Evolutionary conservation across 108 stramenopile species (phyloP).

Genomic region (Skeletonema grethae): DNA sequence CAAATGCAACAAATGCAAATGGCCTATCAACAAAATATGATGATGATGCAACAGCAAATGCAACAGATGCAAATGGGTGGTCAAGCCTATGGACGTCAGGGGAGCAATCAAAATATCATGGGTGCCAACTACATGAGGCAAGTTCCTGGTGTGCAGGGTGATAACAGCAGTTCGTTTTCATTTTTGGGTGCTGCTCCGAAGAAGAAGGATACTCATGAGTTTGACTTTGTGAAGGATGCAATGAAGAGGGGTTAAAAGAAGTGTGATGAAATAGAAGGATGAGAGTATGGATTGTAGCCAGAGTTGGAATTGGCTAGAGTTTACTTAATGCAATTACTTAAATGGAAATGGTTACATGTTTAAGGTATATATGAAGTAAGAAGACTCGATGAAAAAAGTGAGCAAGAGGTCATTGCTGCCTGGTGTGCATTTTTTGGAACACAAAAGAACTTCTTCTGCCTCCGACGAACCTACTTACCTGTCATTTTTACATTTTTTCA

Average conservation of each 20-base stretch:
- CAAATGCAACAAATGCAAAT: slow-evolving; percentile 79
- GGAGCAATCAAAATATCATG: slow-evolving; percentile 33
- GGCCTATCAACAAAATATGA: slow-evolving; percentile 81
- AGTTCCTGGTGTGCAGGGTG: slow-evolving; percentile 51
- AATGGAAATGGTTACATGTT: not conserved
- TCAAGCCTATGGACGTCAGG: slow-evolving; percentile 34
- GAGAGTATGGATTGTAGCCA: not conserved
- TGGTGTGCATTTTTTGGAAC: too few species aligned
- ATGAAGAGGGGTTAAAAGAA: slow-evolving; percentile 69
- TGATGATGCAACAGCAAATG: slow-evolving; percentile 78
- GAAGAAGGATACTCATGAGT: slow-evolving; percentile 68
- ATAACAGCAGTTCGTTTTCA: slow-evolving; percentile 53
- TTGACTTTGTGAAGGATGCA: slow-evolving; percentile 90
- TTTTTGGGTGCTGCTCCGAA: slow-evolving; percentile 56
- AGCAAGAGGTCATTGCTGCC: too few species aligned
- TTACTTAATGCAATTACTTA: not conserved
- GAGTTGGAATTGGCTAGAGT: not conserved
- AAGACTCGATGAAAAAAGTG: too few species aligned
- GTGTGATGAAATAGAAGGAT: not conserved
- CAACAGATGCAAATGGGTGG: slow-evolving; percentile 82
- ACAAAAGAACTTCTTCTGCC: too few species aligned
- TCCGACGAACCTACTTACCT: too few species aligned
- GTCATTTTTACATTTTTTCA: too few species aligned
- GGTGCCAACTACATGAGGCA: slow-evolving; percentile 57
- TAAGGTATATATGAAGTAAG: too few species aligned